These are phyloP conservation scores for Blastomyces gilchristii DNA, from an alignment of 2,329 filamentous ascomycete genomes.

Conservation along the genomic window DNA sequence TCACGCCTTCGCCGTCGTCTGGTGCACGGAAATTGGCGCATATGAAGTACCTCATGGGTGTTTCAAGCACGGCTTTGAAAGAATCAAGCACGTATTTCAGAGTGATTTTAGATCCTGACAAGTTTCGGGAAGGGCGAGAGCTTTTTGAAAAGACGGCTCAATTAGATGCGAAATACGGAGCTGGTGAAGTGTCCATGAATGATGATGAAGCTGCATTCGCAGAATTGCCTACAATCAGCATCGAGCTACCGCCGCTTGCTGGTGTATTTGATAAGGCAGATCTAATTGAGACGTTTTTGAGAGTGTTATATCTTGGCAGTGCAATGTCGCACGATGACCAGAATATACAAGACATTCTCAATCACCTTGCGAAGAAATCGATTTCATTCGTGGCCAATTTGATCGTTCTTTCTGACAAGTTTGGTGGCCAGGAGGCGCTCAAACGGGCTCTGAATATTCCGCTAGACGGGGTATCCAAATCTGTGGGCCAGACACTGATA, in stretches of 20 bases:
- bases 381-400: constrained; percentile 13
- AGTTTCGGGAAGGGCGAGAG: constrained; percentile 33
- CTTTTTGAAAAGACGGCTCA: constrained; percentile 22
- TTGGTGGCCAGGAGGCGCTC: constrained; percentile 7
- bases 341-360: not conserved
- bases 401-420: constrained; percentile 12
- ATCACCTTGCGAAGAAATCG: constrained; percentile 8
- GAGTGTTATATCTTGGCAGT: constrained; percentile 4
- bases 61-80: constrained; percentile 26
- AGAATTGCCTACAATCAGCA: constrained; percentile 21
- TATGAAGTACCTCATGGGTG: constrained; percentile 23
- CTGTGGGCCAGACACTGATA: constrained; percentile 23
- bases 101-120: constrained; percentile 32
- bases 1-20: constrained; percentile 14
- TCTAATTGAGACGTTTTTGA: constrained; percentile 12
- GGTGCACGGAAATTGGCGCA: constrained; percentile 9
- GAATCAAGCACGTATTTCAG: constrained; percentile 32
- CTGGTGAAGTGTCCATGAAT: constrained; percentile 3
- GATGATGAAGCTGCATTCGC: constrained; percentile 15
- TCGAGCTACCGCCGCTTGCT: constrained; percentile 24
- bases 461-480: constrained; percentile 2
- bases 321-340: not conserved
- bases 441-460: not conserved
- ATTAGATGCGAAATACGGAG: constrained; percentile 13
- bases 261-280: constrained; percentile 11